Evolutionary conservation across 169 alveolate species (phyloP), one percentile per base, ranked within the genome.

Genomic region (Cryptosporidium muris): DNA sequence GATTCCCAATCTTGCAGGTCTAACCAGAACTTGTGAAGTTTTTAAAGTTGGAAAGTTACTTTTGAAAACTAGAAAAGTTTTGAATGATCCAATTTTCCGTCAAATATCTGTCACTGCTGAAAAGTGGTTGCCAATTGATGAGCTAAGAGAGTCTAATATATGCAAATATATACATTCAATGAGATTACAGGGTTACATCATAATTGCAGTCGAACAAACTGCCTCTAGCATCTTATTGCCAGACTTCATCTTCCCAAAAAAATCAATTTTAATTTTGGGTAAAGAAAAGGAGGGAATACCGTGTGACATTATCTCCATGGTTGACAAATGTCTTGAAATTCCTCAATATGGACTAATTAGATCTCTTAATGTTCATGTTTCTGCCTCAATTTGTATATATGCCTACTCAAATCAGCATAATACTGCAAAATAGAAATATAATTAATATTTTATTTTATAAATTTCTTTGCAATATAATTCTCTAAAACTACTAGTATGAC

Each of bases 201-300:
- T 95, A 49, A 88, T 94, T 25, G 98, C 96, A 2, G 80, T 95
- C 25, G 98, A 95, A 66, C 97, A 95, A 65, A 94, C 98, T 4
- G 93, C 94, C 34, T 88, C 92, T 49, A 91, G 95, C 49, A 81
- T 80, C 42, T 82, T 80, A 81, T 89, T 95, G 16, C 81, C 91
- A 38, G 88, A 81, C 42, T 93, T 88, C 81, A 49, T 82, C 49
- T 95, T 95, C 91, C 95, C 96, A 36, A 88, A 89, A 54, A 95
- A 92, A 51, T 90, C 92, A 65, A 90, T 94, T 11, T 66, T 95
- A 64, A 92, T 95, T 63, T 81, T 95, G 36, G 97, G 98, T 2
- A 95, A 93, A 37, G 98, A 95, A 91, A 94, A 95, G 65, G 96
- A 94, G 68, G 98, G 97, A n/a, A 88, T 95, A 58, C 98, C 97